These are phyloP conservation scores for Blastobotrys malaysiensis DNA, from an alignment of 1,139 yeast genomes.

Conservation along the genomic window DNA sequence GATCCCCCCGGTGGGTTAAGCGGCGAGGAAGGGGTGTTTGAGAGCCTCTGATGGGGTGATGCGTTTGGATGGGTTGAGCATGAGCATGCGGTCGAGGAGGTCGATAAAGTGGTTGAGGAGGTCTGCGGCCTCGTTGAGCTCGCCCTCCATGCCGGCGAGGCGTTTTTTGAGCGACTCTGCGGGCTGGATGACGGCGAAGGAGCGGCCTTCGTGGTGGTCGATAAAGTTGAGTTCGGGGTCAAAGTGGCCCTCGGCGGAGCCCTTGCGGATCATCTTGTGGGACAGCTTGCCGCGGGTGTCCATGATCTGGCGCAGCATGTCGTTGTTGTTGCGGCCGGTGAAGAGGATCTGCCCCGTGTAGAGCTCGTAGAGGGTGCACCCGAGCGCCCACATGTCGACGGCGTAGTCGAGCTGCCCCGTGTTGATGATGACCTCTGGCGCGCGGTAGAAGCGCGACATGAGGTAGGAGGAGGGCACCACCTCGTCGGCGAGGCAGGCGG, in stretches of 20 bases:
- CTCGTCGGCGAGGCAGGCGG: constrained; percentile 40
- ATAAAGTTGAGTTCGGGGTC: constrained; percentile 19
- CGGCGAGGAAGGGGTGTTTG: constrained; percentile 56
- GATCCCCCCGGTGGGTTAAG: too few relatives aligned
- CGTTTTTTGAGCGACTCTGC: neutral
- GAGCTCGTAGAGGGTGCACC: constrained; percentile 82
- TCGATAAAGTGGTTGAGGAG: constrained; percentile 41
- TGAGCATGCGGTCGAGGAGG: constrained; percentile 63
- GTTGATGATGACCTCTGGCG: constrained; percentile 86
- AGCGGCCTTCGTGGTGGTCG: neutral
- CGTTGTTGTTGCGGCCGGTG: constrained; percentile 54
- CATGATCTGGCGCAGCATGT: constrained; percentile 34
- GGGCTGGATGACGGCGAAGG: neutral
- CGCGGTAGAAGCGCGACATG: constrained; percentile 57
- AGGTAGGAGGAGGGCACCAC: constrained; percentile 1
- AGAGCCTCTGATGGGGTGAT: constrained; percentile 78
- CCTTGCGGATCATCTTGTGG: constrained; percentile 31
- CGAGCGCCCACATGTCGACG: constrained; percentile 87
- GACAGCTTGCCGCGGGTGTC: constrained; percentile 31
- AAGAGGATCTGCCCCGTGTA: constrained; percentile 78
- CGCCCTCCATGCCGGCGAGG: neutral
- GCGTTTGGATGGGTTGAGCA: constrained; percentile 75
- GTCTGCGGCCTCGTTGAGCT: neutral
- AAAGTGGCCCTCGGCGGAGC: constrained; percentile 29
- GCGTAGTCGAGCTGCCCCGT: constrained; percentile 76